phyloP scores from a whole-genome alignment of 495 filamentous ascomycete genomes.

The Penicillium bovifimosum region DNA sequence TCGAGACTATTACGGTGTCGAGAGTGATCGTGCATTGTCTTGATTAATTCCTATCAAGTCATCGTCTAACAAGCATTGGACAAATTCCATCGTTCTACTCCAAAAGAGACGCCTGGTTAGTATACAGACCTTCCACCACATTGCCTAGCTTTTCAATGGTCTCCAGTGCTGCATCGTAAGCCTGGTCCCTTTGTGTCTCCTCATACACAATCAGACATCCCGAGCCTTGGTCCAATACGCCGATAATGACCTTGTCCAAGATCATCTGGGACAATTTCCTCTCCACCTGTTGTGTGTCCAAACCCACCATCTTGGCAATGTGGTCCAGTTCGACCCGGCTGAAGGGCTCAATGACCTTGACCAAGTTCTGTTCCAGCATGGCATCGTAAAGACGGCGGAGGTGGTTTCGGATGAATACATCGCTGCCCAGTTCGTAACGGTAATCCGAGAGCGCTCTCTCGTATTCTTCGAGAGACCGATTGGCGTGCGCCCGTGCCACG shows the following conservation, averaged over 20 bases:
- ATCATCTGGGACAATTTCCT: constrained; percentile 99
- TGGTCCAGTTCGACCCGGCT: constrained; percentile 94
- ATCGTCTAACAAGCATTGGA: constrained; percentile 20
- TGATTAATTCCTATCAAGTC: constrained; percentile 21
- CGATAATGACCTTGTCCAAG: constrained; percentile 95
- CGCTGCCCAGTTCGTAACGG: constrained; percentile 84
- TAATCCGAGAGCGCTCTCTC: constrained; percentile 85
- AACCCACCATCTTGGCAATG: constrained; percentile 92
- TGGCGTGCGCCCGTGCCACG: constrained; percentile 88
- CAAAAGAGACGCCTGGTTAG: constrained; percentile 91
- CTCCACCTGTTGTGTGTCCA: constrained; percentile 95
- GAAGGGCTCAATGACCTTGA: constrained; percentile 99
- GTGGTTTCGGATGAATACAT: constrained; percentile 93
- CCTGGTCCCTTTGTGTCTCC: constrained; percentile 85
- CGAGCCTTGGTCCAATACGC: constrained; percentile 94
- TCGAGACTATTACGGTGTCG: neutral
- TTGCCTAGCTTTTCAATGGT: constrained; percentile 97
- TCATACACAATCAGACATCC: constrained; percentile 96
- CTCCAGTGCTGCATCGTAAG: constrained; percentile 87
- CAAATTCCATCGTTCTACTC: constrained; percentile 52
- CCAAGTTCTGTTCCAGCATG: constrained; percentile 97
- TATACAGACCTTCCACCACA: constrained; percentile 95
- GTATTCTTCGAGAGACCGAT: constrained; percentile 93
- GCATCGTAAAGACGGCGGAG: constrained; percentile 91
- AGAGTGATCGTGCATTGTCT: constrained; percentile 11